Evolutionary conservation across 352 stramenopile species (phyloP), one percentile per base, ranked within the genome.

Genomic region (Phytopythium litorale): DNA sequence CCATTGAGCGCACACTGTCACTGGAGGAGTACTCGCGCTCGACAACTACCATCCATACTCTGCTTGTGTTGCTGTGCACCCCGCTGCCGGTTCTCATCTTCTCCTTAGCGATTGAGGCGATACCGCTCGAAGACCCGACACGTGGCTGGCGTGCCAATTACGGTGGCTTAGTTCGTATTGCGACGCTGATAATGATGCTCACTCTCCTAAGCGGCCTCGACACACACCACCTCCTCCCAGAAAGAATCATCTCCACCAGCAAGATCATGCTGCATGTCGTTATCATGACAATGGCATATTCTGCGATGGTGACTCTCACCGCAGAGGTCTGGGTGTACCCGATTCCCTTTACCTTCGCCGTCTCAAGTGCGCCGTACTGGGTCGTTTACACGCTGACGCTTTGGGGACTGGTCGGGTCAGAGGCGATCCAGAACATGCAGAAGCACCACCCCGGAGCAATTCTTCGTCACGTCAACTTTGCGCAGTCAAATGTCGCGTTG

Each of bases 1-100:
- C 65, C n/a, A 52, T 81, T 57, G 67, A 77, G 56, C 54, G 70
- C 15, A 60, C 76, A 37, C 50, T 75, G 15, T 38, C 61, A 8
- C 45, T 78, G 9, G 62, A 78, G 7, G 64, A 73, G 13, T 78
- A 76, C 43, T 64, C 52, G 9, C 56, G 51, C 1, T 52, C 60
- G 9, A 62, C 56, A 0, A 64, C 65, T 3, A 8, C 58, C 1
- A 15, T 58, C 16, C 49, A 56, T 25, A 49, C 42, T 3, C 54
- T 64, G 13, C 0, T 54, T 3, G 30, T 45, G 7, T 1, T 38
- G 5, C 16, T 56, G 3, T 40, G 51, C 8, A 45, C 51, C 16
- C 51, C 51, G 15, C 30, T 56, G 5, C 51, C 50, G 7, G 15
- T 21, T 12, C 28, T 56, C 13, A 7, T 45, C 4, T 7, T 45